Evolutionary conservation across 495 filamentous ascomycete genomes (phyloP).

Genomic region (Rhypophila decipiens): DNA sequence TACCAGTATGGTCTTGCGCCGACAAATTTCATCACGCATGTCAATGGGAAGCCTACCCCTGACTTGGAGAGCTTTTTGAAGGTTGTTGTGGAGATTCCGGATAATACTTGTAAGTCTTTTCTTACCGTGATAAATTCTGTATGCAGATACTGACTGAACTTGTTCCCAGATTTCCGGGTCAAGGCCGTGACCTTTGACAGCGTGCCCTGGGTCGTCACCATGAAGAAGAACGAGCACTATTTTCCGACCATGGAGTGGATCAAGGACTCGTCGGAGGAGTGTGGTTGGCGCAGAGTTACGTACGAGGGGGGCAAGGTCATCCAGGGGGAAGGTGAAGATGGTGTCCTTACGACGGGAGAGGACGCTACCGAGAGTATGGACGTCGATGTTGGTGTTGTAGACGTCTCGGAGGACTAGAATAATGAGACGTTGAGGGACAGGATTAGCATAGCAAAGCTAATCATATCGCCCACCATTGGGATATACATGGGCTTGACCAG

Average conservation of each 20-base stretch:
- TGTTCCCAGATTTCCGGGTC: constrained; percentile 71
- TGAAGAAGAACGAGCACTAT: constrained; percentile 99
- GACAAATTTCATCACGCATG: constrained; percentile 94
- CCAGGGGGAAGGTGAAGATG: constrained; percentile 41
- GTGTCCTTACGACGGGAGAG: constrained; percentile 25
- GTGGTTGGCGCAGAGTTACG: constrained; percentile 66
- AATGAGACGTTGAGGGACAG: no score
- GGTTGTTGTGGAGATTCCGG: constrained; percentile 77
- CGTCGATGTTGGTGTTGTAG: constrained; percentile 11
- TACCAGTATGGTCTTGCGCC: constrained; percentile 91
- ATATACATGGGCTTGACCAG: no score
- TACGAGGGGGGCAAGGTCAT: constrained; percentile 56
- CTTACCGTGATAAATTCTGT: constrained; percentile 1
- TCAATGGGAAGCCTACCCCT: constrained; percentile 79
- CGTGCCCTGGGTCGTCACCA: constrained; percentile 94
- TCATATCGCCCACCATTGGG: no score
- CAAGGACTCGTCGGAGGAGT: constrained; percentile 56
- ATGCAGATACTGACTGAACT: background rate
- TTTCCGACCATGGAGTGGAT: constrained; percentile 87
- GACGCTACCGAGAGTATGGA: constrained; percentile 25
- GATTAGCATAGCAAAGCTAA: no score
- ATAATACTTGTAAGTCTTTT: constrained; percentile 72
- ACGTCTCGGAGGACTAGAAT: background rate
- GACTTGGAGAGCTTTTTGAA: constrained; percentile 73
- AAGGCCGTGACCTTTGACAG: constrained; percentile 95